A percentile compares a stretch with the other conserved stretches of the same genome.
phyloP scores from a whole-genome alignment of 2,329 filamentous ascomycete species.

The Rhinocladiella mackenziei region DNA sequence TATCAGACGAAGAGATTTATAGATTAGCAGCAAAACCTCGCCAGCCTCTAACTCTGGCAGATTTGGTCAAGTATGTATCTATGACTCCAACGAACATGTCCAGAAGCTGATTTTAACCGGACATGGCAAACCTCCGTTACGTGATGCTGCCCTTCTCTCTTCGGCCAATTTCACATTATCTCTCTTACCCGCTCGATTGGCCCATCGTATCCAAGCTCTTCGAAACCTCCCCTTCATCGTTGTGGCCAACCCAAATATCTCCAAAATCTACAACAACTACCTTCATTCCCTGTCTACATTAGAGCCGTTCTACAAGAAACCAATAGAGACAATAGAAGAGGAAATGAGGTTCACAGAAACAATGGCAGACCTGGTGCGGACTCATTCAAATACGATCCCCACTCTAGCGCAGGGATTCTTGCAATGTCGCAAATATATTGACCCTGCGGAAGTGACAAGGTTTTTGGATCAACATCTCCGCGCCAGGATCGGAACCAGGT shows the following conservation, averaged over 20 bases:
- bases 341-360: constrained; percentile 89
- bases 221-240: constrained; percentile 96
- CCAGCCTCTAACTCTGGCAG: constrained; percentile 76
- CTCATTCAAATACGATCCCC: constrained; percentile 90
- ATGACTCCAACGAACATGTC: neutral
- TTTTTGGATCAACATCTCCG: constrained; percentile 93
- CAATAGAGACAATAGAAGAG: constrained; percentile 74
- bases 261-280: constrained; percentile 93
- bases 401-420: constrained; percentile 87
- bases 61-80: constrained; percentile 71
- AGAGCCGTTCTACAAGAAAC: constrained; percentile 72
- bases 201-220: constrained; percentile 87
- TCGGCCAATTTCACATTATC: constrained; percentile 95
- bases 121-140: constrained; percentile 79
- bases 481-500: constrained; percentile 84
- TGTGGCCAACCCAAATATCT: constrained; percentile 94
- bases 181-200: constrained; percentile 84
- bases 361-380: constrained; percentile 90
- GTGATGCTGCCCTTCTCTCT: constrained; percentile 71
- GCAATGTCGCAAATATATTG: constrained; percentile 88
- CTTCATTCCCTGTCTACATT: constrained; percentile 87
- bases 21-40: constrained; percentile 72
- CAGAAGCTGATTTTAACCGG: constrained; percentile 31
- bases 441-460: constrained; percentile 72
- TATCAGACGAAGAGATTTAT: constrained; percentile 71